Evolutionary conservation across 345 rosid genomes (phyloP).

Genomic region (Punica granatum): DNA sequence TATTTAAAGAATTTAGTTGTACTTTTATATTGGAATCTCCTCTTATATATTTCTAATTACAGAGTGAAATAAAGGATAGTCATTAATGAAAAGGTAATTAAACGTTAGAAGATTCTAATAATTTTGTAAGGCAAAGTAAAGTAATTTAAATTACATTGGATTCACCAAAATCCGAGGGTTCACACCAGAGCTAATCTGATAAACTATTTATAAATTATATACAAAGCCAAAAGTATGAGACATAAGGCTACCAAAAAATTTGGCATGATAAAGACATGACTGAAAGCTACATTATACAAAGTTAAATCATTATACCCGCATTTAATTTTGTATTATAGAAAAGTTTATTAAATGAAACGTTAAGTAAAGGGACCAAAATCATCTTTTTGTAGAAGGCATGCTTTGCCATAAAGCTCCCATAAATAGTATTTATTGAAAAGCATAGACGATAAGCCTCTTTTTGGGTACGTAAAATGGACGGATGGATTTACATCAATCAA

Average conservation of each 20-base stretch:
- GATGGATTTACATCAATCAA: slow-evolving; percentile 24
- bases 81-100: background rate
- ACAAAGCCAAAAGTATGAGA: background rate
- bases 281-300: background rate
- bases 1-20: too few species aligned
- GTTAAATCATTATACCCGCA: background rate
- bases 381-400: slow-evolving; percentile 16
- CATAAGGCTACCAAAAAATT: background rate
- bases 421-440: background rate
- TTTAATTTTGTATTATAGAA: background rate
- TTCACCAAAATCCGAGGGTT: background rate
- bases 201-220: background rate
- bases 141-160: background rate
- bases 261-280: background rate
- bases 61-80: background rate
- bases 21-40: too few species aligned
- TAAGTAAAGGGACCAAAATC: slow-evolving; percentile 1
- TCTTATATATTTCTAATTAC: too few species aligned
- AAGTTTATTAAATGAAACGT: background rate
- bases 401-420: background rate
- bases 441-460: slow-evolving; percentile 1
- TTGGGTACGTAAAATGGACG: slow-evolving; percentile 19
- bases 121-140: background rate
- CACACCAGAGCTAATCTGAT: background rate
- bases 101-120: background rate